Evolutionary conservation across 768 basidiomycete species (phyloP).

Genomic region (Boletus sp.): DNA sequence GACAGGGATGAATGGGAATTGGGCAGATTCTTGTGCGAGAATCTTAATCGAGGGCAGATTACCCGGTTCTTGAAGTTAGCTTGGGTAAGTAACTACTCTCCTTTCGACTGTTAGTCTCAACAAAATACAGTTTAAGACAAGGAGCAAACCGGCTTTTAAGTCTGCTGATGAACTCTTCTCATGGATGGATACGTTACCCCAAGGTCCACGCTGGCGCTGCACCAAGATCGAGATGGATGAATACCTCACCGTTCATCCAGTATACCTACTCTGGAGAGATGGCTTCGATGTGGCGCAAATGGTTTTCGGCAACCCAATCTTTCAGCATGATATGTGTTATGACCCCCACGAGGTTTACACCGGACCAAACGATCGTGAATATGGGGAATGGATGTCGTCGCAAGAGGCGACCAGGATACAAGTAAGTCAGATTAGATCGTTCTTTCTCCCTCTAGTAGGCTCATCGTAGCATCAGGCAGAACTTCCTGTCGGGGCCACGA

Average conservation of each 20-base stretch:
- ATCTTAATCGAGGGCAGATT: too few species aligned
- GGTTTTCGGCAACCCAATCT: not conserved
- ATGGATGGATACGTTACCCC: too few species aligned
- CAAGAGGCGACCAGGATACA: not conserved
- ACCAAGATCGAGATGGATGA: not conserved
- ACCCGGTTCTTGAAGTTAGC: too few species aligned
- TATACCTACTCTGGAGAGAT: not conserved
- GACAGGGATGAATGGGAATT: too few species aligned
- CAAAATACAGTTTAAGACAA: too few species aligned
- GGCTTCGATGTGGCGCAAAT: not conserved
- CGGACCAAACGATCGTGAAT: not conserved
- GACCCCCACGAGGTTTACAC: not conserved
- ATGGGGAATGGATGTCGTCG: not conserved
- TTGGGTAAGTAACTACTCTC: too few species aligned
- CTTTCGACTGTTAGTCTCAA: too few species aligned
- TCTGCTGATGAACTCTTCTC: too few species aligned
- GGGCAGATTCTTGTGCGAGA: too few species aligned
- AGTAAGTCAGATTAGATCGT: not conserved
- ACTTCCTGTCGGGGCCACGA: slow-evolving; percentile 6
- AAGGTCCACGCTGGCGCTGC: not conserved
- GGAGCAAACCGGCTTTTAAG: too few species aligned
- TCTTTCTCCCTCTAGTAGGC: not conserved
- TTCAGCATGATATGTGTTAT: not conserved
- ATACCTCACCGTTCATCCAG: not conserved
- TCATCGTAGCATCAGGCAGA: not conserved